Conservation (phyloP, 2,329 filamentous ascomycete species). For the Stemphylium lycopersici region DNA sequence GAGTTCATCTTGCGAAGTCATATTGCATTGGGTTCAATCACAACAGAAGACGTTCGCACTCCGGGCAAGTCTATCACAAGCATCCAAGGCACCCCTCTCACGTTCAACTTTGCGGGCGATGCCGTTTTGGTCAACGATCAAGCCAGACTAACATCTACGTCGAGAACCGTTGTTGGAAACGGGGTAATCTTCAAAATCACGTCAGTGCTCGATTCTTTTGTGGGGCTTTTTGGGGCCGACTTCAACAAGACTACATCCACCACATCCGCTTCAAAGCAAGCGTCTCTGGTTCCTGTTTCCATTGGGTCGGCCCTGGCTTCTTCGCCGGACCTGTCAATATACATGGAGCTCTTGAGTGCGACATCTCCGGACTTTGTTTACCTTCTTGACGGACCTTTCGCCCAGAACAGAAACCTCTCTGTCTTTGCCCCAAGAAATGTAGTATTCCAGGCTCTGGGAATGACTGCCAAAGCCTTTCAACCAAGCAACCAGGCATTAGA, state of each 20-base stretch:
- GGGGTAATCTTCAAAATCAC: conserved; percentile 5
- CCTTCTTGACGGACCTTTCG: not conserved
- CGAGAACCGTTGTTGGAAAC: not conserved
- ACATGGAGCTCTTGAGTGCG: not conserved
- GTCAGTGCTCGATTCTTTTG: not conserved
- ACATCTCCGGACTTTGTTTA: not conserved
- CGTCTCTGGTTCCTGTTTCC: not conserved
- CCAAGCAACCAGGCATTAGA: not conserved
- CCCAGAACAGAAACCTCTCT: not conserved
- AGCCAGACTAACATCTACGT: not conserved
- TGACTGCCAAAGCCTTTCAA: not conserved
- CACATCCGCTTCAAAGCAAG: not conserved
- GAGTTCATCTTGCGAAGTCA: not conserved
- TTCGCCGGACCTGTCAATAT: not conserved
- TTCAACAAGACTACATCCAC: not conserved
- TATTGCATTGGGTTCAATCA: not conserved
- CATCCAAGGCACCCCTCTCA: conserved; percentile 1
- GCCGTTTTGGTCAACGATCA: not conserved
- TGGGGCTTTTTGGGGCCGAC: not conserved
- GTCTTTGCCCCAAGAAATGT: not conserved
- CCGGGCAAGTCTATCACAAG: not conserved
- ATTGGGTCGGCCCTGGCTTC: not conserved
- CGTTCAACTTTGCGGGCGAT: not conserved
- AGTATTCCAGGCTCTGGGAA: not conserved
- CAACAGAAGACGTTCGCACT: not conserved